Base-by-base conservation (phyloP, 2,329 filamentous ascomycete species). In the Zopfia rhizophila region DNA sequence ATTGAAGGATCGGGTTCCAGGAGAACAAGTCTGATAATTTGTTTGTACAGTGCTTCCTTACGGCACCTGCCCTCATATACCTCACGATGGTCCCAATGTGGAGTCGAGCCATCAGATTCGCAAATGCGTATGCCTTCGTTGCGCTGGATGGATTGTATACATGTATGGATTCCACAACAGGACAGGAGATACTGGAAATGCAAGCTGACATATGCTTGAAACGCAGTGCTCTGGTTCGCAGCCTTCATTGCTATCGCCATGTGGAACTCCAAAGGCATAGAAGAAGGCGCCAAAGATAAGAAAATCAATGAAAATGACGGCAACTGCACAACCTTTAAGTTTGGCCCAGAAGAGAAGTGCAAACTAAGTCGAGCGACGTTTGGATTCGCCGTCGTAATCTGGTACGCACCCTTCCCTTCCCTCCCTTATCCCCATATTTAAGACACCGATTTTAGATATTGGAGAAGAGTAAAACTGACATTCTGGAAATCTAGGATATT, bases 51-150 rank as follows among this genome's bases (percentile, higher is more conserved):
- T 85, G 83, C 63, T 85, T 82, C 75, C 65, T 85, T 53, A 79
- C 78, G 29, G 74, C 82, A 29, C 82, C 82, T 10, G 80, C 79
- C 19, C 70, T 85, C 24, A 73, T 85, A 45, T 86, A 85, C 64
- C 79, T 84, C 42, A 75, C 79, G 32, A 82, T 82, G 64, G 80
- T 83, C 4, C 83, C 83, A 4, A 81, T 83, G 72, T 86, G 82
- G 79, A 77, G 77, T 17, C 79, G 83, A 51, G 79, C 82, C 18
- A 75, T 75, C 54, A 75, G 78, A 38, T 83, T 86, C 59, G 79
- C 80, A 45, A 84, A 84, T 56, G 78, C 81, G 25, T 85, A 84
- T 60, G 82, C 81, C 39, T 84, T 84, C 60, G 78, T 80, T 7
- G 70, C 74, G 2, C 63, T 86, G 45, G 83, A 86, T 56, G 65